A percentile compares a stretch with the other conserved stretches of the same genome.
These are phyloP conservation scores for Cryphonectria parasitica DNA, from an alignment of 2,329 filamentous ascomycete species.

Conservation along the genomic window DNA sequence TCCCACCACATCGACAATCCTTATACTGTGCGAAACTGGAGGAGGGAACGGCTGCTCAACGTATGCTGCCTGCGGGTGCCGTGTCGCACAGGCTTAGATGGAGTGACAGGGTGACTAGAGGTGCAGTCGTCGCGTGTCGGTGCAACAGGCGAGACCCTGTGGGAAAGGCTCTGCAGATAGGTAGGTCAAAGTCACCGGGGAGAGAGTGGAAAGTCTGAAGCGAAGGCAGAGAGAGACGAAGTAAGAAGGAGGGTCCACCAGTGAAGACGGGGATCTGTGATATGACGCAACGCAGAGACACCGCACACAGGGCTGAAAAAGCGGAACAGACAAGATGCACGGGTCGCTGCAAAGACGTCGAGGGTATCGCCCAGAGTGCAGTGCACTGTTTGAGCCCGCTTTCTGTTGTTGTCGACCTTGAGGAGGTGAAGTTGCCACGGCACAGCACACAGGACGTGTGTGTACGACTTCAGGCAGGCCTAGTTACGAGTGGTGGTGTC, in stretches of 20 bases:
- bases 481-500: not conserved
- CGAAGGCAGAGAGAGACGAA: not conserved
- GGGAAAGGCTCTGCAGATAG: not conserved
- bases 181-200: not conserved
- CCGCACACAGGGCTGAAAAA: not conserved
- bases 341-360: not conserved
- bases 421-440: not conserved
- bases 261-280: not conserved
- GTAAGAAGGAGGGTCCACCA: slow-evolving; percentile 1
- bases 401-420: not conserved
- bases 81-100: not conserved
- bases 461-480: not conserved
- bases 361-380: not conserved
- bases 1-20: not conserved
- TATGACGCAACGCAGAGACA: slow-evolving; percentile 9
- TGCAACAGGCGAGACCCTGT: not conserved
- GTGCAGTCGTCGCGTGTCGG: not conserved
- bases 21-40: not conserved
- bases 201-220: not conserved
- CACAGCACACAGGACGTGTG: not conserved
- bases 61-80: not conserved
- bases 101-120: not conserved
- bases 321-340: not conserved
- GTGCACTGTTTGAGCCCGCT: not conserved
- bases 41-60: not conserved